Evolutionary conservation across 2,329 filamentous ascomycete species (phyloP).

Genomic region (Aspergillus candidus): DNA sequence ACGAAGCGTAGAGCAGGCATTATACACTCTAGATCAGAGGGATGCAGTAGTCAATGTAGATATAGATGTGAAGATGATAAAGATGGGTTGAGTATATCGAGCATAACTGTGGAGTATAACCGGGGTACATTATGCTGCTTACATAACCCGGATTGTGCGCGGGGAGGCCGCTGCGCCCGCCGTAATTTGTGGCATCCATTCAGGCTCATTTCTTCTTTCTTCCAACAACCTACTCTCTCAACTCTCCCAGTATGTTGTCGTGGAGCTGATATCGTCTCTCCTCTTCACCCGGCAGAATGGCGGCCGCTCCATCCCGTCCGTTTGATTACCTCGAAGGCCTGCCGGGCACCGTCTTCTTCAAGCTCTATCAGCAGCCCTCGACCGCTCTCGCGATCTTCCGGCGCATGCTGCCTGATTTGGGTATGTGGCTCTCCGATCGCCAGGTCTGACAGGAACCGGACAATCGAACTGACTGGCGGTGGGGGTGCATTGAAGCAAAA

Average conservation of each 20-base stretch:
- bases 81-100: no score
- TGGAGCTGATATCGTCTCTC: constrained; percentile 20
- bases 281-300: constrained; percentile 40
- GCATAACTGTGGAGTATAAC: no score
- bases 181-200: constrained; percentile 7
- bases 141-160: constrained; percentile 13
- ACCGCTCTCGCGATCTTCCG: constrained; percentile 93
- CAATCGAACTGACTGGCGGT: constrained; percentile 1
- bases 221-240: constrained; percentile 5
- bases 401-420: constrained; percentile 90
- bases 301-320: constrained; percentile 52
- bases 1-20: constrained; percentile 59
- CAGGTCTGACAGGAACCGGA: not conserved
- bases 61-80: not conserved
- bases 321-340: constrained; percentile 92
- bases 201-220: no score
- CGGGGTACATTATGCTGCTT: no score
- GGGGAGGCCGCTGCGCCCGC: constrained; percentile 23
- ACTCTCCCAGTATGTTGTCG: constrained; percentile 22
- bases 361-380: constrained; percentile 92
- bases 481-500: constrained; percentile 58
- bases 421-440: constrained; percentile 43
- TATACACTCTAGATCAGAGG: constrained; percentile 4
- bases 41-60: not conserved
- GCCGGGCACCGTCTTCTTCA: constrained; percentile 80